Conservation (phyloP, 2,329 filamentous ascomycete genomes). For the Exophiala viscosa region DNA sequence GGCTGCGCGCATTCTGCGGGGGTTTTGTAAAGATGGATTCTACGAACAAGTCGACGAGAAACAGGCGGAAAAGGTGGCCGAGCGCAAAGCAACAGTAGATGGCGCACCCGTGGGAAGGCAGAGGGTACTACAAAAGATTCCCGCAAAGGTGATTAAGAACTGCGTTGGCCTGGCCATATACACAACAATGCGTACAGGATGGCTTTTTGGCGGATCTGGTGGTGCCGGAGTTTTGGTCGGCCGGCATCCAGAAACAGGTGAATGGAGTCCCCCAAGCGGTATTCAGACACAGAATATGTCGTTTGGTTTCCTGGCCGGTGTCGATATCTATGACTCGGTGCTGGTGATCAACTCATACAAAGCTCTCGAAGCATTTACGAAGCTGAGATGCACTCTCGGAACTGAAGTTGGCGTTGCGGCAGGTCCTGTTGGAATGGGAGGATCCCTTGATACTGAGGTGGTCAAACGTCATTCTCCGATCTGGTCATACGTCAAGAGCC, state of each 20-base stretch:
- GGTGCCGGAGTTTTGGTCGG: slow-evolving; percentile 85
- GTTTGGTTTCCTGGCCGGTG: slow-evolving; percentile 82
- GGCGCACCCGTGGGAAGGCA: slow-evolving; percentile 56
- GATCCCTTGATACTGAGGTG: slow-evolving; percentile 65
- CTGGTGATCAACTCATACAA: slow-evolving; percentile 85
- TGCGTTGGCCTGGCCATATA: slow-evolving; percentile 90
- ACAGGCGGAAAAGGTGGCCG: slow-evolving; percentile 42
- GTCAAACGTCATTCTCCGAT: slow-evolving; percentile 67
- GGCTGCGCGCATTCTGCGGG: slow-evolving; percentile 80
- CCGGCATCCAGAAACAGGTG: slow-evolving; percentile 71
- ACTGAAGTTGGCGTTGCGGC: slow-evolving; percentile 73
- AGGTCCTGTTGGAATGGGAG: slow-evolving; percentile 74
- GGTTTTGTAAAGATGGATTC: slow-evolving; percentile 80
- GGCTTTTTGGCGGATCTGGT: slow-evolving; percentile 88
- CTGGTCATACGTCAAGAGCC: slow-evolving; percentile 84
- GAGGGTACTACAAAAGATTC: slow-evolving; percentile 75
- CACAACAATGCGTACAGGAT: slow-evolving; percentile 88
- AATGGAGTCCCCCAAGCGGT: slow-evolving; percentile 87
- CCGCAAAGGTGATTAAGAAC: slow-evolving; percentile 77
- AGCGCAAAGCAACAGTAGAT: slow-evolving; percentile 30
- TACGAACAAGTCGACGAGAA: slow-evolving; percentile 58
- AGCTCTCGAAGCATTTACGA: slow-evolving; percentile 79
- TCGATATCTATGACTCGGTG: slow-evolving; percentile 95
- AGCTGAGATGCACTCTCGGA: slow-evolving; percentile 73
- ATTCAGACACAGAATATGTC: slow-evolving; percentile 87